phyloP scores from a whole-genome alignment of 1,139 yeast genomes.

The Yamadazyma conglobata region DNA sequence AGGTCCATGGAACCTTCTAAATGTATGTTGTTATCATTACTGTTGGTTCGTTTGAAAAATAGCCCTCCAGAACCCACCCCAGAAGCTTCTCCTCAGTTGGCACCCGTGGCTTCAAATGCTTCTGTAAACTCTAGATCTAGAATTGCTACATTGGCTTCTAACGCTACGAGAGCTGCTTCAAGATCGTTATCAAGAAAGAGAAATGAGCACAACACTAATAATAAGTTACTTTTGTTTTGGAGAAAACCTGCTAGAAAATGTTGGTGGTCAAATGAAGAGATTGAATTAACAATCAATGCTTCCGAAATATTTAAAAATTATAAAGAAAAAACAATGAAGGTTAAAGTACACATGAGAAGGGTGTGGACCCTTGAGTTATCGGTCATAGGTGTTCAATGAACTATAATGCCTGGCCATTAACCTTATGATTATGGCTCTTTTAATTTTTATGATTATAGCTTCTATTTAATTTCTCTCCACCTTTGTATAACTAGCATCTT shows the following conservation, averaged over 20 bases:
- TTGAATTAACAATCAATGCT: slow-evolving; percentile 46
- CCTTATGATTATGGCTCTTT: too few relatives aligned
- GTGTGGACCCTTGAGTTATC: slow-evolving; percentile 84
- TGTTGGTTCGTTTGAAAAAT: slow-evolving; percentile 64
- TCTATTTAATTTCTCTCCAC: too few relatives aligned
- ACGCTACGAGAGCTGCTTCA: slow-evolving; percentile 48
- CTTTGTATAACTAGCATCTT: too few relatives aligned
- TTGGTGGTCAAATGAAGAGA: slow-evolving; percentile 88
- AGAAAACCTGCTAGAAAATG: slow-evolving; percentile 98
- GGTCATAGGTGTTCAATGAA: slow-evolving; percentile 52
- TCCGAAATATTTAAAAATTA: slow-evolving; percentile 22
- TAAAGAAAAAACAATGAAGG: slow-evolving; percentile 20
- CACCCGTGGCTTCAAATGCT: slow-evolving; percentile 45
- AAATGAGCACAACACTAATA: slow-evolving; percentile 34
- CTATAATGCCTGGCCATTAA: too few relatives aligned
- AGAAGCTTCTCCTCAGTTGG: slow-evolving; percentile 47
- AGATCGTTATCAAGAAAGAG: slow-evolving; percentile 50
- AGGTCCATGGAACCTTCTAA: slow-evolving; percentile 81
- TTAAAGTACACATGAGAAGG: slow-evolving; percentile 67
- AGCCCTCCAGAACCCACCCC: slow-evolving; percentile 32
- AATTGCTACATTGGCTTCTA: slow-evolving; percentile 39
- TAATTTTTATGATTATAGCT: too few relatives aligned
- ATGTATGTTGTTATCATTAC: slow-evolving; percentile 81
- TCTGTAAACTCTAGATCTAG: slow-evolving; percentile 36
- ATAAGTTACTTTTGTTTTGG: slow-evolving; percentile 89